Percentiles rank a stretch among this genome's conserved stretches.
phyloP scores from a whole-genome alignment of 495 filamentous ascomycete species.

The Schizothecium vesticola region DNA sequence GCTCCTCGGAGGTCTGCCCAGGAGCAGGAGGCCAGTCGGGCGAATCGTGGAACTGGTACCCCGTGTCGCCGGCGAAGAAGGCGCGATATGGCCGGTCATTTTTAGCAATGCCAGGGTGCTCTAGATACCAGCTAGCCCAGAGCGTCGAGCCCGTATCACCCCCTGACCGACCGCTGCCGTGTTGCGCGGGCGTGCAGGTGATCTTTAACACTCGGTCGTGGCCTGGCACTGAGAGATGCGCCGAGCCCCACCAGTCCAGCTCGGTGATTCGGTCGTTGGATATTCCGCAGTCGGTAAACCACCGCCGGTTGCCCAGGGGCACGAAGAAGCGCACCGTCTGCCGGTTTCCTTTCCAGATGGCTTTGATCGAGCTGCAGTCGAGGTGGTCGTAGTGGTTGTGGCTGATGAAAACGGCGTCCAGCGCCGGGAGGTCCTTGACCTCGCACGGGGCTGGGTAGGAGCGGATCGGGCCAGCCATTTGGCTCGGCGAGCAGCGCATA shows the following conservation, averaged over 20 bases:
- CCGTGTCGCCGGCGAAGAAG: slow-evolving; percentile 31
- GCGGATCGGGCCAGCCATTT: slow-evolving; percentile 44
- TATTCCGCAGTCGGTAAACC: slow-evolving; percentile 38
- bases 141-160: slow-evolving; percentile 33
- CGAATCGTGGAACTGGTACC: slow-evolving; percentile 28
- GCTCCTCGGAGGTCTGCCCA: neutral
- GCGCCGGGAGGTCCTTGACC: slow-evolving; percentile 41
- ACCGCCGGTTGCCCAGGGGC: slow-evolving; percentile 34
- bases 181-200: slow-evolving; percentile 42
- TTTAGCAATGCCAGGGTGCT: slow-evolving; percentile 5
- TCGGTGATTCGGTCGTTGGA: slow-evolving; percentile 37
- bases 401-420: slow-evolving; percentile 45
- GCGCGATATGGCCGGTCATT: slow-evolving; percentile 12
- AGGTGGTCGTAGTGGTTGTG: slow-evolving; percentile 54
- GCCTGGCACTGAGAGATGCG: slow-evolving; percentile 18
- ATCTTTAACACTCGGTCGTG: slow-evolving; percentile 25
- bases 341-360: slow-evolving; percentile 29
- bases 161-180: slow-evolving; percentile 36
- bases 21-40: slow-evolving; percentile 25
- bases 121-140: slow-evolving; percentile 52
- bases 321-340: slow-evolving; percentile 40
- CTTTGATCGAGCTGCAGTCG: slow-evolving; percentile 37
- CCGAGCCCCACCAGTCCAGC: slow-evolving; percentile 51
- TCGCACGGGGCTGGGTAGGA: slow-evolving; percentile 47
- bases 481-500: slow-evolving; percentile 42